Percentiles rank a stretch among this genome's conserved stretches.
Evolutionary conservation across 805 yeast species (phyloP).

Genomic region (Priceomyces carsonii): DNA sequence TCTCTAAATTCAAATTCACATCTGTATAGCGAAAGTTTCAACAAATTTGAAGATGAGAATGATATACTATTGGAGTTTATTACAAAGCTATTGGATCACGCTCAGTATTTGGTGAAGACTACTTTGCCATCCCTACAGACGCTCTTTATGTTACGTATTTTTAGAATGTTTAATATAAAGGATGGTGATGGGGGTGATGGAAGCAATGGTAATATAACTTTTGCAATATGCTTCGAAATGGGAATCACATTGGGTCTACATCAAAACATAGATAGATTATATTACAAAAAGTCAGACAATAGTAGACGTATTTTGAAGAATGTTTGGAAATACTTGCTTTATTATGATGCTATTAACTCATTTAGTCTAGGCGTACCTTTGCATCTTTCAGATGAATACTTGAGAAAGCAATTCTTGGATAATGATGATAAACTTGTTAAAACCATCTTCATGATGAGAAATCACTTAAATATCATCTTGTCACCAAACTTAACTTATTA

Average conservation of each 20-base stretch:
- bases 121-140: background rate
- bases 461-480: too few species aligned
- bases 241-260: background rate
- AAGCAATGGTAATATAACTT: background rate
- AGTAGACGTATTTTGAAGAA: background rate
- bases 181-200: constrained; percentile 3
- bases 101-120: background rate
- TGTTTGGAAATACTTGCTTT: background rate
- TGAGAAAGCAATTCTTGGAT: too few species aligned
- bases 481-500: too few species aligned
- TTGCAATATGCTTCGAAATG: constrained; percentile 1
- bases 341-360: background rate
- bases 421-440: too few species aligned
- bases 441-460: too few species aligned
- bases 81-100: background rate
- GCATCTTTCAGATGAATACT: constrained; percentile 1
- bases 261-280: background rate
- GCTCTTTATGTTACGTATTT: background rate
- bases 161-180: background rate
- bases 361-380: background rate
- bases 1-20: too few species aligned
- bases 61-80: background rate
- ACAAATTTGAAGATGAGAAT: background rate
- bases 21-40: too few species aligned
- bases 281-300: background rate